Evolutionary conservation across 176 grass and related monocot species (phyloP), one percentile per base, ranked within the genome.

Genomic region (Juncus inflexus): DNA sequence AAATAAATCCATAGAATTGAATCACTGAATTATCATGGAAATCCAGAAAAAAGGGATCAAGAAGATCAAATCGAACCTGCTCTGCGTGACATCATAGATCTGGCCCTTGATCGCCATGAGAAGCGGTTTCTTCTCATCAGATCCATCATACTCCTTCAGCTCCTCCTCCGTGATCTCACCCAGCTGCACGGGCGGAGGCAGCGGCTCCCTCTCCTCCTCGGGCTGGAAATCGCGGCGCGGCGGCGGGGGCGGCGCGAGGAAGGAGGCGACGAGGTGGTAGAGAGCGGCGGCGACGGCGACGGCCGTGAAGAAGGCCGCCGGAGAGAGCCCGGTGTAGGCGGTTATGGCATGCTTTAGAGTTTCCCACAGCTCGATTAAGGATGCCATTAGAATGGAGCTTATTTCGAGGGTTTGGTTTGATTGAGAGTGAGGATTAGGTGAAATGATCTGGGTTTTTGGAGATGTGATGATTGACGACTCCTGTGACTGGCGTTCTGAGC

Each of bases 81-180:
- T 82, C 74, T 91, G 85, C 8, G 85, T 86, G 74, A 97, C 74
- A 36, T 89, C 92, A 51, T 89, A 97, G 84, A 97, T 91, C 85
- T 97, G 87, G 54, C 85, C 80, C 49, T 89, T 97, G 77, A 97
- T 89, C 52, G 87, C 87, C 92, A 97, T 91, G 10, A 97, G 84
- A 1, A 91, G 80, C 1, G 87, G 87, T 40, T 89, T 89, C 64
- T 89, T 80, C 9, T 77, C 74, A 62, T 89, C 84, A 43, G 87
- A 91, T 64, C 87, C 87, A 9, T 91, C 82, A 43, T 91, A 97
- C 60, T 28, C 77, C 74, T 52, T 73, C 40, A 97, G 70, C 49
- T 97, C 92, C 51, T 89, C 92, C 63, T 81, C 79, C 15, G 67
- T 75, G 36, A 97, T 77, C 72, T 97, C 87, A 5, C 92, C 92